Evolutionary conservation across 805 yeast genomes (phyloP).

Genomic region (Cyberlindnera bimundalis): DNA sequence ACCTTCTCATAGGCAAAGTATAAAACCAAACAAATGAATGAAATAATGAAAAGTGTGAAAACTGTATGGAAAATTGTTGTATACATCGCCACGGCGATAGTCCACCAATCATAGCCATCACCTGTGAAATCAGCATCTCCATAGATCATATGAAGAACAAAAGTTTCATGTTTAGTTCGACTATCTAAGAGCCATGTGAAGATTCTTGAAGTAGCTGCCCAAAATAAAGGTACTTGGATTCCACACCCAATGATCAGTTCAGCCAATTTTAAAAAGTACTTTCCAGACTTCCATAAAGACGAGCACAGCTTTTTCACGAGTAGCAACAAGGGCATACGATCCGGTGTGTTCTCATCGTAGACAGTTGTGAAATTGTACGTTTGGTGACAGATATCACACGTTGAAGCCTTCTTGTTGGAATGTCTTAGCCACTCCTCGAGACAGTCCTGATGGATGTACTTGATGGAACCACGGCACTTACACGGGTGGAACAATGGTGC

Average conservation of each 20-base stretch:
- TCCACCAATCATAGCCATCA: constrained; percentile 14
- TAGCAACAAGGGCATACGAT: constrained; percentile 50
- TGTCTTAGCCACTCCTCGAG: constrained; percentile 80
- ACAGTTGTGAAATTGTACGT: constrained; percentile 65
- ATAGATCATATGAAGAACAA: constrained; percentile 24
- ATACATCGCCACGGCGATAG: constrained; percentile 6
- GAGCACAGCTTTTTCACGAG: constrained; percentile 39
- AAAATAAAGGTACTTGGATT: constrained; percentile 58
- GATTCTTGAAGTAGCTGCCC: constrained; percentile 51
- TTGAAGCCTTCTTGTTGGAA: constrained; percentile 42
- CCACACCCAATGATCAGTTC: constrained; percentile 28
- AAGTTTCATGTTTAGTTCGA: constrained; percentile 38
- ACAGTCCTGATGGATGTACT: constrained; percentile 91
- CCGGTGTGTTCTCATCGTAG: constrained; percentile 64
- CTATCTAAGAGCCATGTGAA: constrained; percentile 57
- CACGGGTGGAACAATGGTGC: constrained; percentile 92
- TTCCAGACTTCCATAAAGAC: constrained; percentile 10
- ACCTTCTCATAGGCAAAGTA: constrained; percentile 70
- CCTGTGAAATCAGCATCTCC: constrained; percentile 20
- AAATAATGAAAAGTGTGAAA: constrained; percentile 37
- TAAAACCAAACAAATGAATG: constrained; percentile 42
- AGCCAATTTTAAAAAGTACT: constrained; percentile 20
- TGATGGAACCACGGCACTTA: constrained; percentile 89
- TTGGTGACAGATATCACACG: constrained; percentile 87
- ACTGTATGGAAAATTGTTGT: constrained; percentile 27